These are phyloP conservation scores for Xylaria curta DNA, from an alignment of 495 filamentous ascomycete genomes.

Conservation along the genomic window DNA sequence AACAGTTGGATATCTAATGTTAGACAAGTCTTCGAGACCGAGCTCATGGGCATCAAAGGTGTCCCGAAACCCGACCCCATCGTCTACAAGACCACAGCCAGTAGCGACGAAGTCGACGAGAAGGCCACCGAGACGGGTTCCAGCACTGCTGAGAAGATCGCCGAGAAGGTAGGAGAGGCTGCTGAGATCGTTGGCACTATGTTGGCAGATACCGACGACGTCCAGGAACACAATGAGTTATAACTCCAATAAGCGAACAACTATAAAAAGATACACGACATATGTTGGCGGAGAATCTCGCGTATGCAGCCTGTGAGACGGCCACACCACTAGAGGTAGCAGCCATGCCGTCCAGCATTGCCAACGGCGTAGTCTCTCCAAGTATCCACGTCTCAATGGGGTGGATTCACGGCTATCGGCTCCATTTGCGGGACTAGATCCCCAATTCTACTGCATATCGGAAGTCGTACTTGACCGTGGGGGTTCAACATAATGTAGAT, in stretches of 20 bases:
- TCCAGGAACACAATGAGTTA: slow-evolving; percentile 61
- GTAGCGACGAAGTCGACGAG: slow-evolving; percentile 36
- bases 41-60: slow-evolving; percentile 85
- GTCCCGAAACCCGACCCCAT: slow-evolving; percentile 64
- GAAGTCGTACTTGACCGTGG: background rate
- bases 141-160: slow-evolving; percentile 48
- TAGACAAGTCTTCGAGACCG: slow-evolving; percentile 82
- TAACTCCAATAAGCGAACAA: slow-evolving; percentile 31
- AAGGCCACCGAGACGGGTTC: slow-evolving; percentile 40
- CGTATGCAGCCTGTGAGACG: background rate
- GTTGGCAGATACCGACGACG: slow-evolving; percentile 56
- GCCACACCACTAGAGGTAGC: background rate
- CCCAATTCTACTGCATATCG: background rate
- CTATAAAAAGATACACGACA: background rate
- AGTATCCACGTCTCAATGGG: background rate
- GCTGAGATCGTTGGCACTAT: slow-evolving; percentile 53
- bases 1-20: slow-evolving; percentile 24
- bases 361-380: background rate
- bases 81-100: slow-evolving; percentile 49
- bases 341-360: background rate
- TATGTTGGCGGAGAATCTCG: background rate
- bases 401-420: background rate
- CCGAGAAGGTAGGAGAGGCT: slow-evolving; percentile 50
- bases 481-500: background rate
- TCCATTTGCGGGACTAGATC: background rate